A percentile compares a stretch with the other conserved stretches of the same genome.
These are phyloP conservation scores for Haemoproteus tartakovskyi DNA, from an alignment of 169 alveolate species.

Conservation along the genomic window DNA sequence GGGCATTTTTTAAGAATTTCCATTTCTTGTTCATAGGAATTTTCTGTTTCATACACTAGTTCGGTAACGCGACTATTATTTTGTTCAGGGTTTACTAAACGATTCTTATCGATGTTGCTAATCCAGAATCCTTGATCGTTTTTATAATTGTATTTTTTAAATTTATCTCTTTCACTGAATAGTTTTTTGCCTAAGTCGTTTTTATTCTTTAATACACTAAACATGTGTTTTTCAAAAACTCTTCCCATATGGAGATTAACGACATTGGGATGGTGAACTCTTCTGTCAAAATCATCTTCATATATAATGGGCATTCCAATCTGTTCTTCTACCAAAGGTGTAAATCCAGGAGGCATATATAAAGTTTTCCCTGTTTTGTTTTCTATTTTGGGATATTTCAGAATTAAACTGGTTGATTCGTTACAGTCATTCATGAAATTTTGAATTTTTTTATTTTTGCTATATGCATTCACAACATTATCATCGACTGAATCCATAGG, in stretches of 20 bases:
- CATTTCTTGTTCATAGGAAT: conserved; percentile 39
- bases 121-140: conserved; percentile 56
- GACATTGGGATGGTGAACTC: conserved; percentile 32
- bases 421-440: conserved; percentile 59
- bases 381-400: conserved; percentile 52
- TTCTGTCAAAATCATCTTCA: conserved; percentile 62
- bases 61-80: conserved; percentile 47
- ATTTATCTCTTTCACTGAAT: conserved; percentile 22
- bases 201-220: conserved; percentile 55
- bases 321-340: conserved; percentile 16
- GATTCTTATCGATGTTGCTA: conserved; percentile 46
- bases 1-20: conserved; percentile 5
- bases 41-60: conserved; percentile 25
- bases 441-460: conserved; percentile 32
- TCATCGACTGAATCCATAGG: conserved; percentile 16
- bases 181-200: conserved; percentile 37
- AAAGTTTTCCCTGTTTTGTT: background rate
- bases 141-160: conserved; percentile 46
- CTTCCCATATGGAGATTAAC: conserved; percentile 55
- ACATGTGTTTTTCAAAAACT: conserved; percentile 45
- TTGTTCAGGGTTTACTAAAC: conserved; percentile 40
- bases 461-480: conserved; percentile 52
- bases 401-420: conserved; percentile 31
- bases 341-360: conserved; percentile 19
- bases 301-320: conserved; percentile 51